Evolutionary conservation across 768 basidiomycete genomes (phyloP).

Genomic region (Podaxis sp.): DNA sequence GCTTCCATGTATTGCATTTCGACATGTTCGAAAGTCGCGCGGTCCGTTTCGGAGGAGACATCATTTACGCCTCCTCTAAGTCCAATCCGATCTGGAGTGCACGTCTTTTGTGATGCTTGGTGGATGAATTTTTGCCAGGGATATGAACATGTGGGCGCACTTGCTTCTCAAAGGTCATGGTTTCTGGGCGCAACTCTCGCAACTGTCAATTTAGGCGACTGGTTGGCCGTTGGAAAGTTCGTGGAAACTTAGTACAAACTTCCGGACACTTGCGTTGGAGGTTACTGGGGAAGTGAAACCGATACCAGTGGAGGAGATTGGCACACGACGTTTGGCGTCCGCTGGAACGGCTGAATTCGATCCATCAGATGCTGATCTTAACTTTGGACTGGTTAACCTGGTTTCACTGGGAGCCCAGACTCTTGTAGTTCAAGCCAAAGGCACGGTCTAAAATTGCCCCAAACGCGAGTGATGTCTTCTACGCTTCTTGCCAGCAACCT

Average conservation of each 20-base stretch:
- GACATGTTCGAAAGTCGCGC: neutral
- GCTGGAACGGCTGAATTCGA: neutral
- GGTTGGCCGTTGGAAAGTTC: neutral
- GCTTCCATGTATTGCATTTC: neutral
- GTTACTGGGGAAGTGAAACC: neutral
- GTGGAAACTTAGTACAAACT: neutral
- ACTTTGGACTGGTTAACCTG: neutral
- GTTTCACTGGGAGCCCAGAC: neutral
- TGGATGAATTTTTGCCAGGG: neutral
- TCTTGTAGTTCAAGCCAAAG: neutral
- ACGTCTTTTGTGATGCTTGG: neutral
- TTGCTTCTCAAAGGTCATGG: neutral
- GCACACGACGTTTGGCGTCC: neutral
- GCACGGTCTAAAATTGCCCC: neutral
- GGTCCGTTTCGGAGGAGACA: conserved; percentile 1
- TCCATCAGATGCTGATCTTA: conserved; percentile 5
- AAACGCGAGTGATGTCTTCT: neutral
- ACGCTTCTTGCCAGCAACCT: neutral
- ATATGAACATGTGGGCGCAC: neutral
- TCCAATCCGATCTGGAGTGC: neutral
- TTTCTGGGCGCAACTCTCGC: neutral
- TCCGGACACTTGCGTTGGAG: neutral
- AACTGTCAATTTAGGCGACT: neutral
- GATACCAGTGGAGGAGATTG: neutral
- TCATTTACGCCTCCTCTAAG: neutral